These are phyloP conservation scores for Plasmodium inui DNA, from an alignment of 169 alveolate species.

Conservation along the genomic window DNA sequence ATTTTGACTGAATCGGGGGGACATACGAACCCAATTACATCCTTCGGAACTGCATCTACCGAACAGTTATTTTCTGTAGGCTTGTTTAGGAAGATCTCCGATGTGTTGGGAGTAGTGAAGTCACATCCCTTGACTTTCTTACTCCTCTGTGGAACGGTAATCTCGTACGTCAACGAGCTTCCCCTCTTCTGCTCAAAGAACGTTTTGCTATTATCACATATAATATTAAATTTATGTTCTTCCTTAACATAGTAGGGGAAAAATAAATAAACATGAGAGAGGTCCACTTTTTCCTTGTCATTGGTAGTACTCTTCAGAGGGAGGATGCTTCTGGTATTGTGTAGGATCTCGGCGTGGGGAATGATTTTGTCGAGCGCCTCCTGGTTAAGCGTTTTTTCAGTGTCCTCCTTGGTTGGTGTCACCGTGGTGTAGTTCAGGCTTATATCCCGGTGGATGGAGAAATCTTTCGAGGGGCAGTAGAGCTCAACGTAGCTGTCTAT, in stretches of 20 bases:
- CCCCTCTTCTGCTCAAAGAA: not conserved
- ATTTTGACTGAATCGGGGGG: conserved; percentile 37
- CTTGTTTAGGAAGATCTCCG: not conserved
- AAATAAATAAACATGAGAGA: conserved; percentile 24
- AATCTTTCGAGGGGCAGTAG: conserved; percentile 35
- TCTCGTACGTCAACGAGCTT: not conserved
- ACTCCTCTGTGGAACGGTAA: conserved; percentile 27
- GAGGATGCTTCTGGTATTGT: conserved; percentile 5
- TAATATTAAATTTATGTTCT: not conserved
- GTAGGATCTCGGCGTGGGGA: conserved; percentile 39
- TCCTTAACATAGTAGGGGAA: conserved; percentile 46
- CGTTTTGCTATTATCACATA: conserved; percentile 46
- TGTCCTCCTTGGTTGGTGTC: conserved; percentile 9
- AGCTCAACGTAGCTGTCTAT: conserved; percentile 15
- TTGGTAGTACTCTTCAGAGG: not conserved
- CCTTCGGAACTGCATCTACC: conserved; percentile 35
- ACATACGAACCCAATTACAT: conserved; percentile 52
- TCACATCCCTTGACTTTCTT: conserved; percentile 53
- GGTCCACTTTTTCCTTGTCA: not conserved
- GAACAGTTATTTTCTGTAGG: conserved; percentile 4
- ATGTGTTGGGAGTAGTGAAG: not conserved
- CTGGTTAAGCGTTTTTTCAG: not conserved
- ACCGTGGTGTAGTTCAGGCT: not conserved
- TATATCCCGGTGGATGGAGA: conserved; percentile 2
- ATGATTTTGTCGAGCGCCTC: conserved; percentile 4